A percentile compares a stretch with the other conserved stretches of the same genome.
Conservation (phyloP, 441 rosid species). For the Populus hybrid region DNA sequence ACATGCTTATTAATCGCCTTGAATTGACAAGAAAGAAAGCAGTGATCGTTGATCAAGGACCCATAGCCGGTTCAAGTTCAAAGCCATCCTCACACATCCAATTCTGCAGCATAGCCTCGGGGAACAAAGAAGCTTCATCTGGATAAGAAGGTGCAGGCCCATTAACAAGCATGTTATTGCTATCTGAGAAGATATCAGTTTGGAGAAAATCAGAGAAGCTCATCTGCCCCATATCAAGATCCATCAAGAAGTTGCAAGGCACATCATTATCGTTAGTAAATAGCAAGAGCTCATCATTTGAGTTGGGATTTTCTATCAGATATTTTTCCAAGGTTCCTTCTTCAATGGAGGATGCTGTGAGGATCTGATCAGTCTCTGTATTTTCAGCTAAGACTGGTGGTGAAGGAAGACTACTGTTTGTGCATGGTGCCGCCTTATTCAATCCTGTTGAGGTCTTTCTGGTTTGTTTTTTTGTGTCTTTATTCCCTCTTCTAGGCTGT, state of each 20-base stretch:
- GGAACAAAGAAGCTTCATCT: background rate
- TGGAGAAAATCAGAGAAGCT: slow-evolving; percentile 7
- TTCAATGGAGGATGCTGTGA: background rate
- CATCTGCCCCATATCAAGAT: slow-evolving; percentile 3
- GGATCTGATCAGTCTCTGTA: background rate
- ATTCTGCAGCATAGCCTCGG: background rate
- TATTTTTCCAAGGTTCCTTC: background rate
- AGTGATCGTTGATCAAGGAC: background rate
- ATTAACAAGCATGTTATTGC: background rate
- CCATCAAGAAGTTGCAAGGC: slow-evolving; percentile 8
- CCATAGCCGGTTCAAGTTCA: background rate
- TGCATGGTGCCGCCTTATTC: background rate
- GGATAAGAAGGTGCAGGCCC: background rate
- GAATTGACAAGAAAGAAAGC: background rate
- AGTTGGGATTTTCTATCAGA: background rate
- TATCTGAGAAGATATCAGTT: background rate
- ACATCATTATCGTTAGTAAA: background rate
- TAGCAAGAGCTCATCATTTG: background rate
- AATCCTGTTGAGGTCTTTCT: background rate
- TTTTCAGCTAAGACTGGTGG: background rate
- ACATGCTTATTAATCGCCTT: background rate
- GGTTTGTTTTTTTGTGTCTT: background rate
- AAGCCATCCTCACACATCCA: background rate
- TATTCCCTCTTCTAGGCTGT: background rate
- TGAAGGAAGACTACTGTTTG: background rate